Evolutionary conservation across 768 basidiomycete species (phyloP).

Genomic region (Hydnomerulius pinastri): DNA sequence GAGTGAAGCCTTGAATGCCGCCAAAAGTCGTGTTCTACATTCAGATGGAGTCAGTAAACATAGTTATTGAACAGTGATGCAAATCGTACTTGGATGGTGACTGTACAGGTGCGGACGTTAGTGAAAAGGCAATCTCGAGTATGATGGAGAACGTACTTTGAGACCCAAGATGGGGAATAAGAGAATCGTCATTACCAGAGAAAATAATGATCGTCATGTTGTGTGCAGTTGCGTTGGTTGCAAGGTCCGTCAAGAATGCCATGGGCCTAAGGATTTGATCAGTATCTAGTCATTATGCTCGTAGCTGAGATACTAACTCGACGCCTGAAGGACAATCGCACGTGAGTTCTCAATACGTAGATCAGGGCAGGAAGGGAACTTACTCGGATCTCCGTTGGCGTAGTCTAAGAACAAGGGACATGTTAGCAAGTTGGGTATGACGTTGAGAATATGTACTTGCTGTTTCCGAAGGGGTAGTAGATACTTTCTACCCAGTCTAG

Average conservation of each 20-base stretch:
- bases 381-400: conserved; percentile 33
- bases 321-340: conserved; percentile 24
- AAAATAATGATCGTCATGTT: conserved; percentile 56
- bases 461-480: conserved; percentile 37
- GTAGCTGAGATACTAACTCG: conserved; percentile 29
- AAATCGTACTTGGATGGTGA: conserved; percentile 54
- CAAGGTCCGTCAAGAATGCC: conserved; percentile 64
- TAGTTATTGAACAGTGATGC: not conserved
- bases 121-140: not conserved
- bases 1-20: conserved; percentile 72
- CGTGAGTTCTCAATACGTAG: not conserved
- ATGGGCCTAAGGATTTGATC: conserved; percentile 47
- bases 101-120: conserved; percentile 35
- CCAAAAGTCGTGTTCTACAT: conserved; percentile 76
- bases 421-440: not conserved
- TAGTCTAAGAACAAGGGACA: conserved; percentile 17
- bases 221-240: conserved; percentile 58
- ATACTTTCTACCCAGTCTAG: conserved; percentile 42
- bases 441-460: conserved; percentile 14
- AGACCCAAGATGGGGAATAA: conserved; percentile 62
- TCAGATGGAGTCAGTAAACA: not conserved
- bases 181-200: conserved; percentile 71
- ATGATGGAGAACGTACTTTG: conserved; percentile 46
- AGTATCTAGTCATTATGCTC: not conserved
- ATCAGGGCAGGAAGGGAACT: conserved; percentile 8